Evolutionary conservation across 1,139 yeast species (phyloP).

Genomic region (Hyphopichia buzzinii): DNA sequence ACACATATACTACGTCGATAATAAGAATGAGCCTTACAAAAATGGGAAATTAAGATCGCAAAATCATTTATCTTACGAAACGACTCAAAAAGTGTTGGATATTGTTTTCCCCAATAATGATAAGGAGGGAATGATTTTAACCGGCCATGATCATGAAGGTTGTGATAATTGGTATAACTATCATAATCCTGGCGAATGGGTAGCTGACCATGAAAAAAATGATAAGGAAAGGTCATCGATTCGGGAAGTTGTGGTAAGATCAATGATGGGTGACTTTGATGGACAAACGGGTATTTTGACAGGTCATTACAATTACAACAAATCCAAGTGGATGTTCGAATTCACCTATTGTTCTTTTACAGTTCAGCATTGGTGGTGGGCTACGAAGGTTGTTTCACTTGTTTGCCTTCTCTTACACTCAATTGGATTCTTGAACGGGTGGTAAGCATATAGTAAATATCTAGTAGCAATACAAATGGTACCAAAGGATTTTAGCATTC

Average conservation of each 20-base stretch:
- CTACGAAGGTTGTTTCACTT: constrained; percentile 56
- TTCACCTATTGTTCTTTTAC: constrained; percentile 76
- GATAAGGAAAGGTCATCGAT: constrained; percentile 36
- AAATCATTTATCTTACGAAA: constrained; percentile 71
- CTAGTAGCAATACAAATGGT: background rate
- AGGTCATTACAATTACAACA: constrained; percentile 50
- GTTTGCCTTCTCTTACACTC: constrained; percentile 46
- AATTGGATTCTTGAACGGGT: constrained; percentile 11
- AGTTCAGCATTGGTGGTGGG: constrained; percentile 98
- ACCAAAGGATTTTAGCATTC: no score
- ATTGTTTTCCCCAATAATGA: constrained; percentile 61
- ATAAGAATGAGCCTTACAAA: constrained; percentile 62
- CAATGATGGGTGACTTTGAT: constrained; percentile 95
- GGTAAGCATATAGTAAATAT: background rate
- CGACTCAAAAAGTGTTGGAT: constrained; percentile 65
- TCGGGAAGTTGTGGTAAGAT: constrained; percentile 79
- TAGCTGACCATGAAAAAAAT: constrained; percentile 45
- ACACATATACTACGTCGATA: constrained; percentile 56
- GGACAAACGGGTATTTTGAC: constrained; percentile 87
- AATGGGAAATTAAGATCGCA: constrained; percentile 77
- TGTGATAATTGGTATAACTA: constrained; percentile 67
- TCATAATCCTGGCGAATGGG: constrained; percentile 48
- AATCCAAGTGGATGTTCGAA: constrained; percentile 58
- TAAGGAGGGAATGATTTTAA: constrained; percentile 73
- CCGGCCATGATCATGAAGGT: constrained; percentile 98